Base-by-base conservation (phyloP, 1,139 yeast species). In the Zygosaccharomyces sapae region DNA sequence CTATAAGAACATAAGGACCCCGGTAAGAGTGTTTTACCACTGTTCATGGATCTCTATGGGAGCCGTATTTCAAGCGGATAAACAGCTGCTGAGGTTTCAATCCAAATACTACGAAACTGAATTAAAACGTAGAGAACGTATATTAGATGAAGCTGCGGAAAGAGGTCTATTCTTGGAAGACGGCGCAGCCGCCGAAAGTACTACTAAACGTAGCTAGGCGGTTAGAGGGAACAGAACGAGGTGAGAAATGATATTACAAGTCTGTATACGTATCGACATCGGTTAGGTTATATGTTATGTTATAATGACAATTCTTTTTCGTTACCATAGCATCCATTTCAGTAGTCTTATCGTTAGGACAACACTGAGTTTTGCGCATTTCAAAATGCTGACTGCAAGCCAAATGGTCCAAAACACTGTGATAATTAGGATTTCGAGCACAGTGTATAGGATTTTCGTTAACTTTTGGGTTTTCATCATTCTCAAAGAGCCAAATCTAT, bases 381-480 rank as follows among this genome's bases (percentile, higher is more conserved):
- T 72, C 54, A 79, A 72, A n/a, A 79, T 57, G 45, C 79, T 81
- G 31, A 82, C 89, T 7, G 80, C 65, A 5, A 82, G 71, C 96
- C 96, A 88, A 12, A 83, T 72, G 3, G 76, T 55, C 77, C 95
- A 80, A 56, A 88, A 71, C 3, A 79, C 41, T 1, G 79, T 55
- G n/a, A 86, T 83, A 45, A 88, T 82, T n/a, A 65, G 41, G 55
- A 72, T 72, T 57, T 81, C 86, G 30, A 80, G 58, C 1, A 67
- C 34, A 55, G 67, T 65, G 57, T 80, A 81, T 18, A 77, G 52
- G 5, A 71, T 43, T 48, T 63, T 68, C 45, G 71, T 66, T 55
- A 70, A 36, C 55, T 61, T 39, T 60, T 66, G 53, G 55, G 69
- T 35, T 54, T 66, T 41, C 66, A 55, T 65, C 51, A 55, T 49